Percentiles rank a stretch among this genome's conserved stretches.
phyloP scores from a whole-genome alignment of 306 rosid genomes.

The Fragaria vesca region DNA sequence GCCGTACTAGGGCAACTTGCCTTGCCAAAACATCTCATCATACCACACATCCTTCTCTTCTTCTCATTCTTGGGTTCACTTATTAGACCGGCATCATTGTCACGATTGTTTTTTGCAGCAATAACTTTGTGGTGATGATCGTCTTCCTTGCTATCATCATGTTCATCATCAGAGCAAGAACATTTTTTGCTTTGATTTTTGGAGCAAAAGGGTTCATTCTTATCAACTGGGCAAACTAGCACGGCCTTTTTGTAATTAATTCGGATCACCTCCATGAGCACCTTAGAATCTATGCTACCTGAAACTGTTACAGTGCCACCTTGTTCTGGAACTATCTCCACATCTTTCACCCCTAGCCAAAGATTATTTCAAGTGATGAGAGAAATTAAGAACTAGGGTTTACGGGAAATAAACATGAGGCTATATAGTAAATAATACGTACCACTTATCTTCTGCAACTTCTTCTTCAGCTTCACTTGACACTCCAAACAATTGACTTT shows the following conservation, averaged over 20 bases:
- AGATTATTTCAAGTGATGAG: neutral
- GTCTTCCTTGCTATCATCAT: neutral
- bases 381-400: neutral
- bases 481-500: conserved; percentile 6
- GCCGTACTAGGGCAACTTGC: neutral
- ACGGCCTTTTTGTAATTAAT: conserved; percentile 3
- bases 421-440: neutral
- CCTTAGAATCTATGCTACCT: conserved; percentile 15
- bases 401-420: neutral
- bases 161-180: neutral
- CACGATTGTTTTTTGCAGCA: neutral
- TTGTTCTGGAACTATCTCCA: conserved; percentile 6
- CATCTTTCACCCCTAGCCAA: conserved; percentile 20
- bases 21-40: neutral
- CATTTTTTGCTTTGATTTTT: neutral
- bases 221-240: conserved; percentile 25
- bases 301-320: conserved; percentile 22
- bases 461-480: conserved; percentile 11
- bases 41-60: neutral
- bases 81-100: neutral
- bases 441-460: conserved; percentile 23
- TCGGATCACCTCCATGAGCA: conserved; percentile 1
- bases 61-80: neutral
- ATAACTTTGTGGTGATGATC: no score
- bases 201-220: conserved; percentile 5